phyloP scores from a whole-genome alignment of 495 filamentous ascomycete genomes.

The Talaromyces stipitatus region DNA sequence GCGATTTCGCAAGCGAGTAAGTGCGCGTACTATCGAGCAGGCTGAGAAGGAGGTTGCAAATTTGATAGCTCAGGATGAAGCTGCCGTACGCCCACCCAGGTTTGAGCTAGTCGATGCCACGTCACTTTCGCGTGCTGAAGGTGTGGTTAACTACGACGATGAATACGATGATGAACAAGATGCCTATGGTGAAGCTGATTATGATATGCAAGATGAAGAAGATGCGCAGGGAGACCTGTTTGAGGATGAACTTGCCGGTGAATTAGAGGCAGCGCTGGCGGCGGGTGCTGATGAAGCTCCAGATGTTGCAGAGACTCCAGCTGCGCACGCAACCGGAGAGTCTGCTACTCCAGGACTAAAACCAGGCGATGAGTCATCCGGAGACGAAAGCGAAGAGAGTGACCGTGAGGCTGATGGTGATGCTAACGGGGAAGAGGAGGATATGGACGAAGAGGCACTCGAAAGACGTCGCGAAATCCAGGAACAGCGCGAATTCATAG shows the following conservation, averaged over 20 bases:
- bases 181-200: constrained; percentile 50
- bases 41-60: constrained; percentile 77
- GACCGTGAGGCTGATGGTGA: constrained; percentile 55
- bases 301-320: constrained; percentile 19
- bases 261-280: constrained; percentile 48
- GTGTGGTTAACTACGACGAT: constrained; percentile 37
- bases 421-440: constrained; percentile 38
- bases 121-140: constrained; percentile 43
- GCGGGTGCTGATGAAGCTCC: constrained; percentile 41
- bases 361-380: constrained; percentile 27
- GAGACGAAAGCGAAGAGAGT: constrained; percentile 43
- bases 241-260: constrained; percentile 49
- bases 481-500: constrained; percentile 42
- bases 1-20: constrained; percentile 71
- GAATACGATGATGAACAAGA: constrained; percentile 38
- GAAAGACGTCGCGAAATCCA: constrained; percentile 41
- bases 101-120: constrained; percentile 61
- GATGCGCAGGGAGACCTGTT: constrained; percentile 36
- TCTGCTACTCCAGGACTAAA: constrained; percentile 13
- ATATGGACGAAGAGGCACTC: constrained; percentile 47
- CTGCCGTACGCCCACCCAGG: constrained; percentile 43
- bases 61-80: constrained; percentile 60
- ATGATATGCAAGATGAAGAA: constrained; percentile 37
- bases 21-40: constrained; percentile 77
- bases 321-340: constrained; percentile 9